Conservation (phyloP, 2,329 filamentous ascomycete genomes). For the Aureobasidium sp. region DNA sequence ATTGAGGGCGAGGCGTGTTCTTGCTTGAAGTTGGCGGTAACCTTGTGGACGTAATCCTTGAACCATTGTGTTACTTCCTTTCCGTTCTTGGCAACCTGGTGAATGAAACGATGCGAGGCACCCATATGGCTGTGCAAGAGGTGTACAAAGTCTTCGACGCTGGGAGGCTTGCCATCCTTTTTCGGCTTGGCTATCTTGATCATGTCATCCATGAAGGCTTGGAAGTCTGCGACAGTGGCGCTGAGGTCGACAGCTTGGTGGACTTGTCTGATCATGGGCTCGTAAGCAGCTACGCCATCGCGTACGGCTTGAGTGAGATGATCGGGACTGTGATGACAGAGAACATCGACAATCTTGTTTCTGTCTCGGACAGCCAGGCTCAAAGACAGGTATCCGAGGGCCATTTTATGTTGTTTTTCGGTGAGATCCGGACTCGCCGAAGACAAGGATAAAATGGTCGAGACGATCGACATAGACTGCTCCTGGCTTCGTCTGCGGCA, state of each 20-base stretch:
- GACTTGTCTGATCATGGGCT: slow-evolving; percentile 65
- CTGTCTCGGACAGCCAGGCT: slow-evolving; percentile 67
- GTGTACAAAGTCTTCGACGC: slow-evolving; percentile 64
- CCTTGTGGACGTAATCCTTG: slow-evolving; percentile 53
- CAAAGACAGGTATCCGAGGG: slow-evolving; percentile 63
- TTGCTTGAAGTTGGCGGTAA: slow-evolving; percentile 49
- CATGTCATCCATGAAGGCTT: slow-evolving; percentile 65
- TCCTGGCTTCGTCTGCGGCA: slow-evolving; percentile 50
- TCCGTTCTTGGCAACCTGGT: slow-evolving; percentile 61
- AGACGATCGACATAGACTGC: slow-evolving; percentile 54
- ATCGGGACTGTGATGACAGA: slow-evolving; percentile 65
- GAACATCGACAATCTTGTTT: slow-evolving; percentile 58
- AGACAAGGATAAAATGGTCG: slow-evolving; percentile 54
- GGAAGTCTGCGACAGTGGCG: slow-evolving; percentile 59
- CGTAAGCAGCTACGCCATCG: slow-evolving; percentile 60
- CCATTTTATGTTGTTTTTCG: slow-evolving; percentile 55
- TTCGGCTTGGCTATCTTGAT: slow-evolving; percentile 47
- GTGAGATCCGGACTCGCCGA: slow-evolving; percentile 43
- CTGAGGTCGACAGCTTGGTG: slow-evolving; percentile 67
- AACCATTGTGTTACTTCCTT: slow-evolving; percentile 58
- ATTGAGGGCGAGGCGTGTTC: slow-evolving; percentile 22
- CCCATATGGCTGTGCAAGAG: slow-evolving; percentile 59
- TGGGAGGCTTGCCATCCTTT: slow-evolving; percentile 38
- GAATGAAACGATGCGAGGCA: slow-evolving; percentile 62
- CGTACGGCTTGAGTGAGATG: slow-evolving; percentile 62